Conservation (phyloP, 2,329 filamentous ascomycete genomes). For the Graphilbum fragrans region DNA sequence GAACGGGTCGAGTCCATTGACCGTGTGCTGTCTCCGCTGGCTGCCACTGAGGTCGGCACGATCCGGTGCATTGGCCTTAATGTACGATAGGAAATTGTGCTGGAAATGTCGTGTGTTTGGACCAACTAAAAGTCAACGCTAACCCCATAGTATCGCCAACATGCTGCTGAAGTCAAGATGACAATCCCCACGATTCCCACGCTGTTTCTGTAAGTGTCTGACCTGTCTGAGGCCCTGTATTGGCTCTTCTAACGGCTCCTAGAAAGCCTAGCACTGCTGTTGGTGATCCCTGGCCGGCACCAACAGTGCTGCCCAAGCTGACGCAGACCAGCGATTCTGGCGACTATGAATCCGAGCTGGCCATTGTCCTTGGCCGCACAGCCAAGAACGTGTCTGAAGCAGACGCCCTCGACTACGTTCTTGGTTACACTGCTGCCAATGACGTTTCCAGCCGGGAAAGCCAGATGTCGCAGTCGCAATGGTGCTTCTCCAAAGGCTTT, state of each 20-base stretch:
- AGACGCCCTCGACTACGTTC: slow-evolving; percentile 45
- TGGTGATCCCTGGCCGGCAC: slow-evolving; percentile 38
- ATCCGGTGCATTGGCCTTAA: slow-evolving; percentile 49
- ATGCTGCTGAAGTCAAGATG: slow-evolving; percentile 39
- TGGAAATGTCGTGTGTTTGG: background rate
- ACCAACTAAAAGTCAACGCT: too few relatives aligned
- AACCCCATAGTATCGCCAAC: slow-evolving; percentile 34
- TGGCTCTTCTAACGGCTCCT: background rate
- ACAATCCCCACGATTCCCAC: slow-evolving; percentile 40
- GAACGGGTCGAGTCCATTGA: slow-evolving; percentile 30
- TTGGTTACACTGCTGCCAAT: slow-evolving; percentile 35
- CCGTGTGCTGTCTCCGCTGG: slow-evolving; percentile 41
- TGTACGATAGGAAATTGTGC: slow-evolving; percentile 16
- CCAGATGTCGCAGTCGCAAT: slow-evolving; percentile 41
- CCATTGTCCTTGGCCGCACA: slow-evolving; percentile 38
- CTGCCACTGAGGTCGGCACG: slow-evolving; percentile 36
- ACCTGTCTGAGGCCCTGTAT: background rate
- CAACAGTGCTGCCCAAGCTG: slow-evolving; percentile 39
- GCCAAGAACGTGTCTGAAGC: slow-evolving; percentile 40
- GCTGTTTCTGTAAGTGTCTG: slow-evolving; percentile 31
- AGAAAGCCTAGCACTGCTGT: slow-evolving; percentile 41
- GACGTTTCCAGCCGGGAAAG: slow-evolving; percentile 30
- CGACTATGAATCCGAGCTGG: slow-evolving; percentile 49
- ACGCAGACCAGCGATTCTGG: slow-evolving; percentile 39
- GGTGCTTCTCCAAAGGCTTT: slow-evolving; percentile 44